A percentile compares a stretch with the other conserved stretches of the same genome.
Evolutionary conservation across 768 basidiomycete genomes (phyloP).

Genomic region (Lactarius pseudohatsudake): DNA sequence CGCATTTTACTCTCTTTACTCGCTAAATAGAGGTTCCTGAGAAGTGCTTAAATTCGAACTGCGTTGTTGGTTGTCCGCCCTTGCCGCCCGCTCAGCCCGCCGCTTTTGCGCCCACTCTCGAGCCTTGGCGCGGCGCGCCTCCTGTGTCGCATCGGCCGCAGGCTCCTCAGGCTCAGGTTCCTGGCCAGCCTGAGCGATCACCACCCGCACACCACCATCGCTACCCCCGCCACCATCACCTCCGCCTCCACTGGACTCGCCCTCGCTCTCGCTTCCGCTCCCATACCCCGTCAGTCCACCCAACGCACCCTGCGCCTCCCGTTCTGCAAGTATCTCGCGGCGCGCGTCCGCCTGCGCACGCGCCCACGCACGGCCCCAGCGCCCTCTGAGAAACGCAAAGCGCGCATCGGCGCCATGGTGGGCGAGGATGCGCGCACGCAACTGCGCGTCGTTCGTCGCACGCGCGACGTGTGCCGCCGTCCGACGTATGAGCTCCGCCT

Average conservation of each 20-base stretch:
- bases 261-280: conserved; percentile 32
- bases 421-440: conserved; percentile 87
- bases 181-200: not conserved
- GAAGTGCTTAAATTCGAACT: conserved; percentile 1
- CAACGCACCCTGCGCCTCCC: conserved; percentile 37
- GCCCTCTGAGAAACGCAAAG: conserved; percentile 79
- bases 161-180: conserved; percentile 11
- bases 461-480: conserved; percentile 68
- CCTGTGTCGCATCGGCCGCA: conserved; percentile 35
- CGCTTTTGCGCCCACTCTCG: conserved; percentile 59
- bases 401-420: conserved; percentile 77
- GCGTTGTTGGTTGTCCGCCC: not conserved
- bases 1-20: not conserved
- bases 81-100: conserved; percentile 34
- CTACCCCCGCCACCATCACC: conserved; percentile 21
- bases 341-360: conserved; percentile 49
- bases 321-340: conserved; percentile 31
- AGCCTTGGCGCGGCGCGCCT: conserved; percentile 54
- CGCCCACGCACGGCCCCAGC: conserved; percentile 69
- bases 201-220: not conserved
- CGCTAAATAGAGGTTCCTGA: conserved; percentile 8
- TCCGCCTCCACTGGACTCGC: conserved; percentile 19
- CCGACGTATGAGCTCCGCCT: conserved; percentile 66
- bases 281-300: conserved; percentile 59
- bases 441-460: conserved; percentile 75